A percentile compares a stretch with the other conserved stretches of the same genome.
These are phyloP conservation scores for Fonsecaea pedrosoi DNA, from an alignment of 2,329 filamentous ascomycete genomes.

Conservation along the genomic window DNA sequence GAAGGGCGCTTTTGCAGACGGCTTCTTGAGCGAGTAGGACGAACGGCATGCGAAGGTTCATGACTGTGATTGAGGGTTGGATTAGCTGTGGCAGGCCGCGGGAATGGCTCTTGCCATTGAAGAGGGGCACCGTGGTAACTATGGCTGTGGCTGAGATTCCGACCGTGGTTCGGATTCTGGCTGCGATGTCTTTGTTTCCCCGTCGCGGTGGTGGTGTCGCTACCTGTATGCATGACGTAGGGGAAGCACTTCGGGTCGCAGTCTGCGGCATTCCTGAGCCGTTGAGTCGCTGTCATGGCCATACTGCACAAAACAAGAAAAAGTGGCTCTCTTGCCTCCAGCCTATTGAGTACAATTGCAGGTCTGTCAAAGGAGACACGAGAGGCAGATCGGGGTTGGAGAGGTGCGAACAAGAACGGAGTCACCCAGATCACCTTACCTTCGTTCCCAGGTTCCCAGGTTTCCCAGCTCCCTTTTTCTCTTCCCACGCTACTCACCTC, in stretches of 20 bases:
- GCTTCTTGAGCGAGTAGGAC: conserved; percentile 26
- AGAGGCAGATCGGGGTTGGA: conserved; percentile 14
- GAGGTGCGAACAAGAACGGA: not conserved
- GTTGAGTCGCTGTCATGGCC: not conserved
- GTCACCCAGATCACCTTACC: not conserved
- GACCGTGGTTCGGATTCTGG: conserved; percentile 11
- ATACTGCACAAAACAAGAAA: not conserved
- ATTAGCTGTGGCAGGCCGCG: conserved; percentile 13
- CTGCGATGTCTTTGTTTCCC: conserved; percentile 15
- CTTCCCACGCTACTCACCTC: conserved; percentile 19
- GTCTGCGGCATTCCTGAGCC: not conserved
- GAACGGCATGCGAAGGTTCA: conserved; percentile 7
- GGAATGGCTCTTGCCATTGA: conserved; percentile 10
- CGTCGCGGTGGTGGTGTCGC: not conserved
- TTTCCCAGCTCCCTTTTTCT: conserved; percentile 2
- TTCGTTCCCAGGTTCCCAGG: not conserved
- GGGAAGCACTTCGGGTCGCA: conserved; percentile 8
- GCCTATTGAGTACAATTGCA: not conserved
- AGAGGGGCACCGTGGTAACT: conserved; percentile 8
- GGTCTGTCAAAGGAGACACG: conserved; percentile 5
- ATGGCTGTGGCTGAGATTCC: conserved; percentile 13
- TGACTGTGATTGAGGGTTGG: conserved; percentile 10
- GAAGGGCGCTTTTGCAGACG: conserved; percentile 27
- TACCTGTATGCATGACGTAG: conserved; percentile 14
- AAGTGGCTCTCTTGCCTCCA: conserved; percentile 5